Conservation (phyloP, 495 filamentous ascomycete species). For the Neurospora sp. region DNA sequence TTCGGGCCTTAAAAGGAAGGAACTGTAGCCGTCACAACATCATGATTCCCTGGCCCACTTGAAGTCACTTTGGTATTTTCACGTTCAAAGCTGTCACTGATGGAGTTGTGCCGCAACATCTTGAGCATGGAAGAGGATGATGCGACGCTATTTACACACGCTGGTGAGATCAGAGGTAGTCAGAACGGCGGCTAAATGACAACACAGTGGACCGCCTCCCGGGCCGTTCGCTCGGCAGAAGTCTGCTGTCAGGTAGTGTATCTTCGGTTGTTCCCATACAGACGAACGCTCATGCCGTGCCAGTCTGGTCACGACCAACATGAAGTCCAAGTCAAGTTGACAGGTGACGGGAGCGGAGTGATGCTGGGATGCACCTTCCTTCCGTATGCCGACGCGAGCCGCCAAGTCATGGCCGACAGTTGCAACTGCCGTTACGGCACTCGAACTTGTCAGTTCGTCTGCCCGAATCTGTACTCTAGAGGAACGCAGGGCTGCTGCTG, state of each 20-base stretch:
- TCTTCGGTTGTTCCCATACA: background rate
- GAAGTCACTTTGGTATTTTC: background rate
- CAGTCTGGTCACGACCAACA: background rate
- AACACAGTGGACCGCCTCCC: background rate
- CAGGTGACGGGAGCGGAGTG: background rate
- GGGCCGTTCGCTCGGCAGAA: background rate
- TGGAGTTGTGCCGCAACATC: background rate
- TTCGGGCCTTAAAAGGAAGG: background rate
- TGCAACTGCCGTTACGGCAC: background rate
- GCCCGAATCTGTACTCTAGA: no score
- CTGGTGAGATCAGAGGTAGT: background rate
- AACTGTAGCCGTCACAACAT: background rate
- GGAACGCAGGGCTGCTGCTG: no score
- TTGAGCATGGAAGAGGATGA: background rate
- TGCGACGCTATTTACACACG: fast-evolving
- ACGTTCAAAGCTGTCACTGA: background rate
- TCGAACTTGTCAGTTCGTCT: background rate
- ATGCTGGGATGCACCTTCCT: background rate
- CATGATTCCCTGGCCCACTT: background rate
- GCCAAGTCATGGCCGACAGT: background rate
- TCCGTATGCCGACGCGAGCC: background rate
- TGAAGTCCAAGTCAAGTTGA: background rate
- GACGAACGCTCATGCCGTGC: background rate
- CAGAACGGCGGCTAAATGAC: fast-evolving
- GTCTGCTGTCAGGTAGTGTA: background rate